Base-by-base conservation (phyloP, 2,329 filamentous ascomycete genomes). In the Tolypocladium ovalisporum region DNA sequence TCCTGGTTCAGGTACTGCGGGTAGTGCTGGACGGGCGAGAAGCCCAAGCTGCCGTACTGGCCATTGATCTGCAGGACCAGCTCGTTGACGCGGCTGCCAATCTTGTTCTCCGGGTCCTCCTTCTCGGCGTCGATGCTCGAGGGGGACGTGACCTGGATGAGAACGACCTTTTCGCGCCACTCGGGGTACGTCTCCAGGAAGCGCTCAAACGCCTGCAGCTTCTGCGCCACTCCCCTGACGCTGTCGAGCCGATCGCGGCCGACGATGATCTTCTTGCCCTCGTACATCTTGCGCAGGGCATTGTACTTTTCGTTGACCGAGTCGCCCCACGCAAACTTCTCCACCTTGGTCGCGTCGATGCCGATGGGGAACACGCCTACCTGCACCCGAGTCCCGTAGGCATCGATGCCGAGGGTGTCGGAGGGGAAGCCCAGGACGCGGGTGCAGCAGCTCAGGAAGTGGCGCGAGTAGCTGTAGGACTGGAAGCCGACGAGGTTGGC, bases 401-500 rank as follows among this genome's bases (percentile, higher is more conserved):
- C 89, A 69, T 96, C 90, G 6, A 97, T 89, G 7, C 92, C 90
- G 4, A 87, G 85, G 1, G 85, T 85, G 59, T 92, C 91, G 0
- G 90, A 95, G 52, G 90, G 88, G 67, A 96, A 96, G n/a, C 89
- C 89, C 9, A 97, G 79, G 54, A 97, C 88, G 32, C 92, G 85
- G 1, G 90, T 95, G 73, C 92, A 97, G 74, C 92, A 97, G 62
- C 90, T 96, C 40, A 90, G 85, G 70, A 97, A 97, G 71, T 97
- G 93, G 29, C 92, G 85, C 17, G 92, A 93, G 72, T 96, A 97
- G 71, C 91, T 94, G 75, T 91, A 94, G 9, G 91, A 94, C 73
- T 97, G 93, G 75, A 97, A 97, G 1, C 91, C 92, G 61, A 97
- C 84, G 76, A 97, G 86, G 71, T 97, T 97, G 57, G 93, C 84